Base-by-base conservation (phyloP, 1,284 basidiomycete genomes). In the Irpex sp. region DNA sequence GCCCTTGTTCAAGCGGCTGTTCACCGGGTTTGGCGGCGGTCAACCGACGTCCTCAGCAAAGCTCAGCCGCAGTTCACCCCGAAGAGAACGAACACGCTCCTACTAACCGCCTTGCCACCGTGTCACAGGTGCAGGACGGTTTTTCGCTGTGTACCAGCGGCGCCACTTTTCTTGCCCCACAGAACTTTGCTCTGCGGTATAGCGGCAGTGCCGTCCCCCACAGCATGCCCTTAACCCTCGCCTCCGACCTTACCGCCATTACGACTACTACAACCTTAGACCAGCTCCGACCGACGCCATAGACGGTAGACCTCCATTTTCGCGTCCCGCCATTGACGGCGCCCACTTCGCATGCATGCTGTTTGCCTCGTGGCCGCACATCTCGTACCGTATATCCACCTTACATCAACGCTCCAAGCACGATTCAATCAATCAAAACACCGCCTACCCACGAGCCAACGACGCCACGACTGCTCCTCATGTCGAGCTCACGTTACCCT, bases 1-100 rank as follows among this genome's bases (percentile, higher is more conserved):
- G 53, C 69, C 71, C 47, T 61, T 74, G 17, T 63, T 74, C 61
- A 72, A 71, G 67, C 67, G 71, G 13, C 64, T 74, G 26, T 66
- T 73, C 65, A 65, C 66, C 11, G 65, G 62, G 61, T 62, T 71
- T 36, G 67, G 65, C 51, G 17, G 17, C 15, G 50, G 50, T 8
- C 53, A 55, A 31, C 53, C 53, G 19, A 19, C 49, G 19, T 26
- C 49, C 21, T 51, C 49, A 19, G 49, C 49, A 17, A 51, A 51
- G 21, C 49, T 51, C 17, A 51, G 49, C 49, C 15, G 49, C 49
- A 51, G 49, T 26, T n/a, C 49, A 51, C 49, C 43, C 13, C 43
- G 49, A 13, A 1, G 49, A 17, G 49, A 51, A 51, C 49, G 49
- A 19, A 51, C 49, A 26, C 49, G 49, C 49, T 51, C 49, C 19